These are phyloP conservation scores for Zopfia rhizophila DNA, from an alignment of 2,329 filamentous ascomycete species.

Conservation along the genomic window DNA sequence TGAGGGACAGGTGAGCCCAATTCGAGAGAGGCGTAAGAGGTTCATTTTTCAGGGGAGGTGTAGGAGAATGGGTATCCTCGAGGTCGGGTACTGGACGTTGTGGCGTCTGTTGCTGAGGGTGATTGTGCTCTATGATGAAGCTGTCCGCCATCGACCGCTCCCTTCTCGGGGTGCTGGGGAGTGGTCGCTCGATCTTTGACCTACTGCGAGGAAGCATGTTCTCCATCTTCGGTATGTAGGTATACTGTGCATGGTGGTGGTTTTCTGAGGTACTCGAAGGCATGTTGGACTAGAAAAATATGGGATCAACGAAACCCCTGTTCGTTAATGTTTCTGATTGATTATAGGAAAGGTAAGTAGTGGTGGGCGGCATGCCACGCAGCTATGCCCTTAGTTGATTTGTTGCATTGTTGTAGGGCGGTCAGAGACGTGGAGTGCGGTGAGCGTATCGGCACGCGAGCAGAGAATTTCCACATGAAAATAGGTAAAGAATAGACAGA, in stretches of 20 bases:
- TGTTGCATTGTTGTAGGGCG: slow-evolving; percentile 24
- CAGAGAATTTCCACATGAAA: slow-evolving; percentile 5
- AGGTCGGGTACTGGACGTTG: slow-evolving; percentile 21
- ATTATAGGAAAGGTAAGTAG: slow-evolving; percentile 6
- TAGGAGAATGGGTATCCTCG: slow-evolving; percentile 17
- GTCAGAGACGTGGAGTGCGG: slow-evolving; percentile 22
- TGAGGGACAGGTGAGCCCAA: slow-evolving; percentile 48
- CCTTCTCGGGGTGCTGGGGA: slow-evolving; percentile 36
- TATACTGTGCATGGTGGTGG: slow-evolving; percentile 26
- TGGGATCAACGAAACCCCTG: not conserved
- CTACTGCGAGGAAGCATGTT: slow-evolving; percentile 40
- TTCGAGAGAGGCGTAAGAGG: slow-evolving; percentile 44
- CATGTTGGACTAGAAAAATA: slow-evolving; percentile 26
- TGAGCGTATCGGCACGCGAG: slow-evolving; percentile 35
- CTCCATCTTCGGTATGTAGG: slow-evolving; percentile 36
- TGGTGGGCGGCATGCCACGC: slow-evolving; percentile 34
- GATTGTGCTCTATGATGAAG: slow-evolving; percentile 41
- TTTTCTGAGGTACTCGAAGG: slow-evolving; percentile 25
- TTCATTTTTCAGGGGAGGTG: slow-evolving; percentile 30
- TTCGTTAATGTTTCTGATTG: slow-evolving; percentile 22
- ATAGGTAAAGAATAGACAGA: slow-evolving; percentile 14
- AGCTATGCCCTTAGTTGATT: slow-evolving; percentile 18
- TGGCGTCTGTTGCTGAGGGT: slow-evolving; percentile 10
- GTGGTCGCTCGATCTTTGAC: slow-evolving; percentile 32
- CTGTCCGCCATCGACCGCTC: slow-evolving; percentile 48